phyloP scores from a whole-genome alignment of 2,329 filamentous ascomycete species.

The Colletotrichum sp. region DNA sequence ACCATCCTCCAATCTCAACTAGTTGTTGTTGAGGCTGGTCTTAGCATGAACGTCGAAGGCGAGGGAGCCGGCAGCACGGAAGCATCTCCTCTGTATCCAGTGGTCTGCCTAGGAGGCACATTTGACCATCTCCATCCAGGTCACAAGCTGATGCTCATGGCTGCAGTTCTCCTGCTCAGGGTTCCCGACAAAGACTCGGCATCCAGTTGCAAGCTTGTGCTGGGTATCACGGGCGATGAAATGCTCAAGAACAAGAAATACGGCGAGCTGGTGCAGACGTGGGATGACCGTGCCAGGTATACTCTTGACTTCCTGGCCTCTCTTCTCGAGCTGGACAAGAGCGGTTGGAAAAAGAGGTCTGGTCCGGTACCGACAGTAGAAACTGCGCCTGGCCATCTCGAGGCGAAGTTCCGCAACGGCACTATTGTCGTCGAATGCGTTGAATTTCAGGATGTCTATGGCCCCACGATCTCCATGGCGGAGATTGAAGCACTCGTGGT shows the following conservation, averaged over 20 bases:
- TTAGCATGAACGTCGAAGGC: conserved; percentile 45
- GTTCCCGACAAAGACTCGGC: conserved; percentile 45
- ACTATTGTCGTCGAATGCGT: conserved; percentile 76
- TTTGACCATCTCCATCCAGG: conserved; percentile 96
- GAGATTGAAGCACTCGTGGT: conserved; percentile 82
- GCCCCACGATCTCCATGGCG: conserved; percentile 86
- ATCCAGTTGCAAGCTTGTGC: conserved; percentile 65
- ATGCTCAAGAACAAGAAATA: conserved; percentile 90
- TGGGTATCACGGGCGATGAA: conserved; percentile 89
- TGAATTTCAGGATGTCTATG: conserved; percentile 86
- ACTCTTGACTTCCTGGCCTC: conserved; percentile 77
- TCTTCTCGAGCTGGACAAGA: conserved; percentile 51
- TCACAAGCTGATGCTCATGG: conserved; percentile 95
- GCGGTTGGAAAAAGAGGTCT: conserved; percentile 48
- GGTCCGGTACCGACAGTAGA: conserved; percentile 32
- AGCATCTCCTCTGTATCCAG: conserved; percentile 26
- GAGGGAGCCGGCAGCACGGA: background rate
- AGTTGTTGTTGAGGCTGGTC: conserved; percentile 56
- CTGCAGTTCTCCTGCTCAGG: conserved; percentile 75
- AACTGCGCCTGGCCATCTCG: conserved; percentile 42
- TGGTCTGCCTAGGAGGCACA: conserved; percentile 85
- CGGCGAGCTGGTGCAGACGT: conserved; percentile 79
- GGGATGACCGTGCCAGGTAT: conserved; percentile 73
- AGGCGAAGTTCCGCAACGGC: conserved; percentile 63
- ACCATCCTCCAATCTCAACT: conserved; percentile 55